Evolutionary conservation across 2,329 filamentous ascomycete genomes (phyloP).

Genomic region (Alternaria postmessia): DNA sequence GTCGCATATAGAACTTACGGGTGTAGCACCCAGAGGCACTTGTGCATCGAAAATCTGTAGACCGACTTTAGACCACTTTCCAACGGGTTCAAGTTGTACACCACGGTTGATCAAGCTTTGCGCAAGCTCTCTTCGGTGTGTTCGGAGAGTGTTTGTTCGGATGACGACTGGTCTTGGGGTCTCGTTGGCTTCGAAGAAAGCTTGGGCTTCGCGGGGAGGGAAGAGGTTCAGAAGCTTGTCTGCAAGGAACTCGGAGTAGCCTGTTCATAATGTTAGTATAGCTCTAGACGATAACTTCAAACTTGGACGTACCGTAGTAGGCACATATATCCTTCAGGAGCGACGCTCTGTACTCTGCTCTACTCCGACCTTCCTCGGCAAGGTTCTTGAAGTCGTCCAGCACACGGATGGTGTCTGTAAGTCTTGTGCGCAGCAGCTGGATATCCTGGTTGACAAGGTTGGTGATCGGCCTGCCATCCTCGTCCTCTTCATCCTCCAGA

Average conservation of each 20-base stretch:
- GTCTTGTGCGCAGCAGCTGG: constrained; percentile 84
- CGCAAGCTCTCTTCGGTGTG: constrained; percentile 79
- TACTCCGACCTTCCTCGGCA: constrained; percentile 78
- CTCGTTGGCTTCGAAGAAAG: constrained; percentile 99
- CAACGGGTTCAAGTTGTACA: constrained; percentile 93
- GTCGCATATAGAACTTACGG: constrained; percentile 44
- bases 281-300: not conserved
- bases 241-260: constrained; percentile 92
- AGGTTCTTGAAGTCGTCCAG: constrained; percentile 87
- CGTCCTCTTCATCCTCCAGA: constrained; percentile 66
- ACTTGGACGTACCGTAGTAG: constrained; percentile 71
- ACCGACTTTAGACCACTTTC: constrained; percentile 98
- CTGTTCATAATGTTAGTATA: not conserved
- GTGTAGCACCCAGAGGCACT: constrained; percentile 88
- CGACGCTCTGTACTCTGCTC: constrained; percentile 86
- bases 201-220: constrained; percentile 90
- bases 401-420: constrained; percentile 92
- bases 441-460: constrained; percentile 82
- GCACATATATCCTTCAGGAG: constrained; percentile 90
- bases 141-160: constrained; percentile 92
- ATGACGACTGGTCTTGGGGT: constrained; percentile 92
- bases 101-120: constrained; percentile 95
- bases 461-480: constrained; percentile 63
- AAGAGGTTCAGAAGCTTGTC: constrained; percentile 96
- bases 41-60: constrained; percentile 94